Conservation (phyloP, 2,329 filamentous ascomycete species). For the Fusarium sp. region DNA sequence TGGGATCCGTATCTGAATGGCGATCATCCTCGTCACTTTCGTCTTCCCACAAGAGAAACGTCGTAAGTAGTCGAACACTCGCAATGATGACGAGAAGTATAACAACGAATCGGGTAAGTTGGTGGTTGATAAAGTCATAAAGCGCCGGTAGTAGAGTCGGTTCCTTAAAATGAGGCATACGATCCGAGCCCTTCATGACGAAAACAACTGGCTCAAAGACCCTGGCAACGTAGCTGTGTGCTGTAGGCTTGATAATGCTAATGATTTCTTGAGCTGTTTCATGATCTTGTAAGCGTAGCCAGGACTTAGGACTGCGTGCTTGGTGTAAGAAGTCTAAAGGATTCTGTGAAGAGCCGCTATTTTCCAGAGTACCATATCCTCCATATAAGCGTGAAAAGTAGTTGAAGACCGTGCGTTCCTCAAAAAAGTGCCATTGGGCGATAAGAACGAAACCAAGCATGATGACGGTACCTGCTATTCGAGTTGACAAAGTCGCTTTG, state of each 20-base stretch:
- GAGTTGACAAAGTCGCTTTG: constrained; percentile 75
- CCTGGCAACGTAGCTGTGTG: constrained; percentile 77
- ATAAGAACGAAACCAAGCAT: constrained; percentile 79
- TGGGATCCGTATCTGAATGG: constrained; percentile 59
- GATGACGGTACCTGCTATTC: constrained; percentile 79
- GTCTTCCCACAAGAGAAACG: constrained; percentile 78
- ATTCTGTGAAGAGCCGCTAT: constrained; percentile 49
- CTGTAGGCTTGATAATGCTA: constrained; percentile 77
- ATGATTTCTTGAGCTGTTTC: constrained; percentile 83
- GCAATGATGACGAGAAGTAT: constrained; percentile 73
- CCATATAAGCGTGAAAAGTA: constrained; percentile 45
- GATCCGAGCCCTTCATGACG: constrained; percentile 75
- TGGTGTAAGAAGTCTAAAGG: constrained; percentile 74
- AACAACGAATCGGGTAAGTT: constrained; percentile 70
- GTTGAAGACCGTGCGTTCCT: constrained; percentile 62
- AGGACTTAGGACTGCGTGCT: constrained; percentile 79
- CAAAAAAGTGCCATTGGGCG: constrained; percentile 83
- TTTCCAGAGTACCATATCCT: constrained; percentile 22
- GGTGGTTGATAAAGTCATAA: constrained; percentile 76
- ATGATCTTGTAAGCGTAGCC: constrained; percentile 82
- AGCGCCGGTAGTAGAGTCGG: constrained; percentile 53
- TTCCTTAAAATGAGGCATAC: constrained; percentile 64
- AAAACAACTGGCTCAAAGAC: constrained; percentile 82
- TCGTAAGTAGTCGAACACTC: constrained; percentile 77
- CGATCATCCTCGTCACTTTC: constrained; percentile 60